phyloP scores from a whole-genome alignment of 129 eudicot genomes.

The Cynara cardunculus region DNA sequence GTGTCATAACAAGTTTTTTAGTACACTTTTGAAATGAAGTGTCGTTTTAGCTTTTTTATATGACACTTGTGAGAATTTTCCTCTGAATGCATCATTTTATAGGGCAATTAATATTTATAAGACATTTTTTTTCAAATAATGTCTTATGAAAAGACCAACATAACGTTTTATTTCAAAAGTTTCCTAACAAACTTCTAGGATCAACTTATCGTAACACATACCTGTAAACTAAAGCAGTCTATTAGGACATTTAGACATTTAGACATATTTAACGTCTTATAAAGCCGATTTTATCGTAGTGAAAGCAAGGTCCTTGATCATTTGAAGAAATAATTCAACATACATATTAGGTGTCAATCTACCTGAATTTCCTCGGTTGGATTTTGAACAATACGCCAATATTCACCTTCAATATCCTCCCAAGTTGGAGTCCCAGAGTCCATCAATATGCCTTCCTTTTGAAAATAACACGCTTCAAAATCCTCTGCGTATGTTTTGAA shows the following conservation, averaged over 20 bases:
- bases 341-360: neutral
- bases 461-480: constrained; percentile 54
- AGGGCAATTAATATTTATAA: no score
- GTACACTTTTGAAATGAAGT: neutral
- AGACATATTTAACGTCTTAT: neutral
- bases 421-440: constrained; percentile 24
- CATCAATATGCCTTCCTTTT: constrained; percentile 21
- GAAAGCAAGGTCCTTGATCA: neutral
- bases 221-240: neutral
- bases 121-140: neutral
- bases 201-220: neutral
- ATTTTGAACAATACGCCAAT: constrained; percentile 75
- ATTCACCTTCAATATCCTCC: constrained; percentile 71
- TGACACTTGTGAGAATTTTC: neutral
- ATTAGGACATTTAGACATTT: no score
- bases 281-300: neutral
- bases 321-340: neutral
- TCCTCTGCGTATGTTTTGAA: constrained; percentile 64
- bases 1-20: neutral
- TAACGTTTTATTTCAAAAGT: neutral
- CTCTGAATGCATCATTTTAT: neutral
- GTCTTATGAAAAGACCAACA: no score
- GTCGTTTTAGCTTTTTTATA: neutral
- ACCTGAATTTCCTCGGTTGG: constrained; percentile 89
- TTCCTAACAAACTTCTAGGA: neutral